Evolutionary conservation across 2,329 filamentous ascomycete genomes (phyloP), one percentile per base, ranked within the genome.

Genomic region (Aureobasidium musti): DNA sequence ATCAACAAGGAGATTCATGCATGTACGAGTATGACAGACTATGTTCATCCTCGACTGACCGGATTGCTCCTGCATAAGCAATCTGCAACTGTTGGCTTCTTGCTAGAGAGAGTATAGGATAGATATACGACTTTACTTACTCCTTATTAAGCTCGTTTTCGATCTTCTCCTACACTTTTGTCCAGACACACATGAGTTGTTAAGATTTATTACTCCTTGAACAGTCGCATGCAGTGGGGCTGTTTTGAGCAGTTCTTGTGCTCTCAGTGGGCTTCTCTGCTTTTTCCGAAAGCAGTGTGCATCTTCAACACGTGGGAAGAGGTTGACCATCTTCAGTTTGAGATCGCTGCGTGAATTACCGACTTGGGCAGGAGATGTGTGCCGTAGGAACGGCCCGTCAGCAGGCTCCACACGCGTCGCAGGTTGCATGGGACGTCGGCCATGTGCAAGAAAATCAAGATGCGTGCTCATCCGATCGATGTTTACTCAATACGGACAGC

Each of bases 331-430:
- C 26, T 59, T 30, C 10, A 23, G 23, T 35, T 30, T 35, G 33
- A 45, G 52, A 57, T 65, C 63, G 52, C 41, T 56, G 52, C 52
- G 41, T 49, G 63, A 65, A 65, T 65, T 65, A 56, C 52, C 41
- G 39, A 26, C 37, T 37, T 47, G 41, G 41, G 33, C 21, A 50
- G 35, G 39, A 13, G 41, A 57, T 49, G 21, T 49, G 30, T 57
- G 30, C 52, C 50, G 52, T 47, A 65, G 63, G 63, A 49, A 65
- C 63, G 63, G 63, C 26, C 63, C 63, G 63, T 23, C 23, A 47
- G 30, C 43, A 50, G 35, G 19, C 45, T 63, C 45, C 57, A 61
- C 47, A 30, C 57, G 19, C 47, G 28, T 50, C n/a, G 43, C n/a
- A 50, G 7, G 28, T 61, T 61, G 57, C 56, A 60, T 60, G 56